A percentile compares a stretch with the other conserved stretches of the same genome.
phyloP scores from a whole-genome alignment of 371 early-diverging fungal species.

The Parasitella parasitica region DNA sequence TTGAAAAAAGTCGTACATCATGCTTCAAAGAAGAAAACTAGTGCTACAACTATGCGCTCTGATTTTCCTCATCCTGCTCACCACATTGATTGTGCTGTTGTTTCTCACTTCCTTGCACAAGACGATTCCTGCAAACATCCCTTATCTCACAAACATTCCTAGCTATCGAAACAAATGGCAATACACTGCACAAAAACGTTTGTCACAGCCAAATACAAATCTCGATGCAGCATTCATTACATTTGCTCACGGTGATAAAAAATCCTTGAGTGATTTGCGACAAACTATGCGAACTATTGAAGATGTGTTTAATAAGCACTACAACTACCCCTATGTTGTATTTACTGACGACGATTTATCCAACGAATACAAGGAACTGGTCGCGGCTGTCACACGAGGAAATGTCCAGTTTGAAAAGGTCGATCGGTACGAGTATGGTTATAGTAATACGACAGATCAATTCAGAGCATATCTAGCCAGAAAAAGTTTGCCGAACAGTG shows the following conservation, averaged over 20 bases:
- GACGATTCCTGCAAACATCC: conserved; percentile 9
- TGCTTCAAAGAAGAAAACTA: not conserved
- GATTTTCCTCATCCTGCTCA: not conserved
- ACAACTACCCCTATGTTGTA: conserved; percentile 36
- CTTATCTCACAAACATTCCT: not conserved
- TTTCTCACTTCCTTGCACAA: not conserved
- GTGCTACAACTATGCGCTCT: not conserved
- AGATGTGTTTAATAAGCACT: conserved; percentile 30
- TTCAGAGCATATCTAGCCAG: conserved; percentile 10
- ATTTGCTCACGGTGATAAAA: conserved; percentile 23
- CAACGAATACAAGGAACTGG: conserved; percentile 23
- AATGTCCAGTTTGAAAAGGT: conserved; percentile 33
- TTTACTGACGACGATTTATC: conserved; percentile 27
- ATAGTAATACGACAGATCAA: conserved; percentile 15
- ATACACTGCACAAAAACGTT: conserved; percentile 6
- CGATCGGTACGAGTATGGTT: conserved; percentile 7
- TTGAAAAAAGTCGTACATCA: not conserved
- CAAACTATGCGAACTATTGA: conserved; percentile 34
- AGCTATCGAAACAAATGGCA: conserved; percentile 13
- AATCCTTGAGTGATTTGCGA: conserved; percentile 23
- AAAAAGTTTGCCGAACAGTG: conserved; percentile 2
- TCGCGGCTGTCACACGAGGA: conserved; percentile 18
- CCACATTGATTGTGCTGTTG: not conserved
- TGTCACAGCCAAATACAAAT: conserved; percentile 12
- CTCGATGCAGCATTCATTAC: conserved; percentile 14